These are phyloP conservation scores for Suhomyces emberorum DNA, from an alignment of 805 yeast genomes.

Conservation along the genomic window DNA sequence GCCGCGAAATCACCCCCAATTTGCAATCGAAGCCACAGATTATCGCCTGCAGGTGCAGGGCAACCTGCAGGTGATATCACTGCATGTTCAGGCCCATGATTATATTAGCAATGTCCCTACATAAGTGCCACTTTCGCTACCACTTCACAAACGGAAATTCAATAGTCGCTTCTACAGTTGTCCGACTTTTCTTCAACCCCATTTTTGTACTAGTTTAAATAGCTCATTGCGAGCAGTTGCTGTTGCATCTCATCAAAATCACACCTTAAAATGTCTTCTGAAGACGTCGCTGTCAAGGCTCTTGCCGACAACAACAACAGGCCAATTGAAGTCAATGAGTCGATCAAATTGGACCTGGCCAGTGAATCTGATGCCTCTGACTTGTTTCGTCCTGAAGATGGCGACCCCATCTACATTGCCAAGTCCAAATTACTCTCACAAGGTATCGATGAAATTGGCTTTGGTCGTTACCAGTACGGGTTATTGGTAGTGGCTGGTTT, in stretches of 20 bases:
- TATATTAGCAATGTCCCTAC: no score
- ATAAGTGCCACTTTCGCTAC: no score
- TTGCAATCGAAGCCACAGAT: neutral
- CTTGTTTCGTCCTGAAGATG: conserved; percentile 9
- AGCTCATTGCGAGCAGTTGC: no score
- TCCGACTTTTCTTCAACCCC: no score
- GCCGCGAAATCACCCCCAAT: neutral
- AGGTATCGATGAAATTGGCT: conserved; percentile 38
- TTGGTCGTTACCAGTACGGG: conserved; percentile 25
- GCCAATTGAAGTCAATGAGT: conserved; percentile 1
- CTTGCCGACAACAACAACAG: neutral
- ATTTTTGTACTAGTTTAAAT: no score
- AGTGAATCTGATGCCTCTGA: conserved; percentile 1
- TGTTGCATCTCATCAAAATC: no score
- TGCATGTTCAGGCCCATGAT: no score
- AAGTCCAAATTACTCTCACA: conserved; percentile 33
- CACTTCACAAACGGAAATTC: no score
- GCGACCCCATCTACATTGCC: conserved; percentile 10
- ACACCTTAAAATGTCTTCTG: no score
- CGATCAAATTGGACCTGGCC: neutral
- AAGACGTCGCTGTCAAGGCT: neutral
- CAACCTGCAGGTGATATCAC: neutral
- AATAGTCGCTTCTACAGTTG: no score
- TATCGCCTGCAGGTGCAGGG: neutral
- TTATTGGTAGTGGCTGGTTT: conserved; percentile 24